phyloP scores from a whole-genome alignment of 345 rosid species.

The Eucalyptus sp. region DNA sequence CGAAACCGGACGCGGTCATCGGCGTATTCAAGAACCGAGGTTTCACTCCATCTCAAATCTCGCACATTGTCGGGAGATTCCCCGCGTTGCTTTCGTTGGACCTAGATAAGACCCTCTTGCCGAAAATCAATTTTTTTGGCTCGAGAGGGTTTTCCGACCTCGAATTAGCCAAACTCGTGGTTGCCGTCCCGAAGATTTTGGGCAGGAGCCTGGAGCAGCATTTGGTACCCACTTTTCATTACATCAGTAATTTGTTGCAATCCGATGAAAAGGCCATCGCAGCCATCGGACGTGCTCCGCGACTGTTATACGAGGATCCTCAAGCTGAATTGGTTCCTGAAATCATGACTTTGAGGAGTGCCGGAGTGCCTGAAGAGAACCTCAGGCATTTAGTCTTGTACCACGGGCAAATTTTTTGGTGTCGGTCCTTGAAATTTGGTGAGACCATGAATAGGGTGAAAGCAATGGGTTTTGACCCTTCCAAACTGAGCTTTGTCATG shows the following conservation, averaged over 20 bases:
- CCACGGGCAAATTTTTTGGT: background rate
- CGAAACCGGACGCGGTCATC: constrained; percentile 1
- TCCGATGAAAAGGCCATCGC: background rate
- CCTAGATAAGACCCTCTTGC: constrained; percentile 7
- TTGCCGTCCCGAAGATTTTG: background rate
- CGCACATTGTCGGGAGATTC: background rate
- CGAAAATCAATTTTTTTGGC: constrained; percentile 13
- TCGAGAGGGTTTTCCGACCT: constrained; percentile 18
- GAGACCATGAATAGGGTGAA: constrained; percentile 1
- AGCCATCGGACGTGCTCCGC: background rate
- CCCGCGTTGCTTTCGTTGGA: background rate
- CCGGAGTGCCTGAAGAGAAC: constrained; percentile 6
- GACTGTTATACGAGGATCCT: background rate
- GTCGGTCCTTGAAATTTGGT: background rate
- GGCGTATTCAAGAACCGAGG: constrained; percentile 1
- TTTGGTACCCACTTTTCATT: constrained; percentile 10
- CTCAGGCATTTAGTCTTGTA: background rate
- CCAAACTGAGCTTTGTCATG: background rate
- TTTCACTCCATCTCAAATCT: constrained; percentile 9
- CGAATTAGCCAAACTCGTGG: background rate
- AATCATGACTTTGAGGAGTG: background rate
- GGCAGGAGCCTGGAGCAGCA: constrained; percentile 7
- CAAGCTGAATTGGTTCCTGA: background rate
- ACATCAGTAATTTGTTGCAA: background rate
- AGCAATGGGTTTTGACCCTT: constrained; percentile 12